A percentile compares a stretch with the other conserved stretches of the same genome.
These are phyloP conservation scores for Phytophthora hybrid DNA, from an alignment of 352 stramenopile genomes.

Conservation along the genomic window DNA sequence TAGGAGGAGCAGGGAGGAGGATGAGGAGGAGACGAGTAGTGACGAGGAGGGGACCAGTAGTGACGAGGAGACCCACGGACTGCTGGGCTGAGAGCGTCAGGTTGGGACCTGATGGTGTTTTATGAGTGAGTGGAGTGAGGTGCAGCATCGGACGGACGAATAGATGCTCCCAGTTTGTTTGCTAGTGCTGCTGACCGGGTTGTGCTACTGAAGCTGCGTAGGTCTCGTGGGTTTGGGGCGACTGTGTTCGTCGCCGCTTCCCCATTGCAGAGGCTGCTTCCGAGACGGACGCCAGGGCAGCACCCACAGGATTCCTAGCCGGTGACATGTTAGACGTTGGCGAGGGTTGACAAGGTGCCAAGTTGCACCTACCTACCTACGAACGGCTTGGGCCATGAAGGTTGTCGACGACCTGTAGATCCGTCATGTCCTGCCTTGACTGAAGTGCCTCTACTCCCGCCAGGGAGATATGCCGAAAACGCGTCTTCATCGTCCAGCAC, in stretches of 20 bases:
- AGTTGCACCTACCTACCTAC: constrained; percentile 40
- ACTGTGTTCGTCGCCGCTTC: constrained; percentile 2
- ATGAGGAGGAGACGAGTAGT: constrained; percentile 35
- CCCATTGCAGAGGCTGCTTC: constrained; percentile 33
- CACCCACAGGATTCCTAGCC: constrained; percentile 70
- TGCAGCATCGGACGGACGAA: constrained; percentile 1
- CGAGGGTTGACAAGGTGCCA: neutral
- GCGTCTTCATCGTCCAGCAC: constrained; percentile 51
- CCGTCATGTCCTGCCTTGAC: neutral
- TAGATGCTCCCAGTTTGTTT: constrained; percentile 28
- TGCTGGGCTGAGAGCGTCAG: constrained; percentile 52
- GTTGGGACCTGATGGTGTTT: neutral
- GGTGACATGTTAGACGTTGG: neutral
- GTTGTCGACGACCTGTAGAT: constrained; percentile 1
- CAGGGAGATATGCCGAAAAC: constrained; percentile 51
- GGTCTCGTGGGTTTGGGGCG: neutral
- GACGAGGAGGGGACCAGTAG: constrained; percentile 19
- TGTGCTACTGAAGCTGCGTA: too few species aligned
- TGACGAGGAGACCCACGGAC: constrained; percentile 53
- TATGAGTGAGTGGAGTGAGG: constrained; percentile 12
- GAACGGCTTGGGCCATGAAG: constrained; percentile 58
- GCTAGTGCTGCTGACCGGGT: constrained; percentile 1
- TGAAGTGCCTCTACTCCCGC: neutral
- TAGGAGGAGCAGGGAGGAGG: constrained; percentile 18
- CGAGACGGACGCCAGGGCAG: constrained; percentile 54